Evolutionary conservation across 2,329 filamentous ascomycete genomes (phyloP), one percentile per base, ranked within the genome.

Genomic region (Fusarium penzigii): DNA sequence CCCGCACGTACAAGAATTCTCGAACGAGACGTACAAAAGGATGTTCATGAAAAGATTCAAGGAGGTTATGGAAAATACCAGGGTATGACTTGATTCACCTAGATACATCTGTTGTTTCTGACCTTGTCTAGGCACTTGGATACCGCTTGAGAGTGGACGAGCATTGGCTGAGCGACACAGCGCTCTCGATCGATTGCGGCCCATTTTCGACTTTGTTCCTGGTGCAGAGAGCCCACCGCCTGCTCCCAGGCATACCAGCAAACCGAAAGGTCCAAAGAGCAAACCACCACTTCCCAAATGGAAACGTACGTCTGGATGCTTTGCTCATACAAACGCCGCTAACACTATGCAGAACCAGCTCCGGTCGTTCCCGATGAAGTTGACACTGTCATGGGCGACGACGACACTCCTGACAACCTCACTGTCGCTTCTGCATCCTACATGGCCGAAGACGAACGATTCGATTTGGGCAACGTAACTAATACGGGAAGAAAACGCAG

Each of bases 11-110:
- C 94, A 39, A 85, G 94, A 58, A 97, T 99, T 51, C 82, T 99
- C 6, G 94, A 99, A 75, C 85, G 94, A 60, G 94, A 99, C 68
- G 93, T 99, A 8, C 94, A 99, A 68, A 97, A 96, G 72, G 93
- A 95, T 41, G 82, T 89, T 6, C 94, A 99, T 69, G 94, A 97
- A 75, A 99, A 99, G 76, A 92, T 99, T 6, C 94, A 99, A 70
- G 94, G 93, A 59, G 94, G 94, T 14, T 97, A 97, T 72, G 94
- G 94, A 65, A 97, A 97, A 84, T 99, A 97, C 64, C 94, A 99
- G 78, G 92, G 89, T 90, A 67, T 42, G 73, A 64, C 25, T 10
- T 39, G 38, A 11, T 17, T 36, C 12, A 29, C 2, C n/a, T 2
- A 9, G 9, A 32, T 13, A 3, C 16, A 13, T 17, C 25, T 34